phyloP scores from a whole-genome alignment of 345 rosid species.

The Citrus hindsii region DNA sequence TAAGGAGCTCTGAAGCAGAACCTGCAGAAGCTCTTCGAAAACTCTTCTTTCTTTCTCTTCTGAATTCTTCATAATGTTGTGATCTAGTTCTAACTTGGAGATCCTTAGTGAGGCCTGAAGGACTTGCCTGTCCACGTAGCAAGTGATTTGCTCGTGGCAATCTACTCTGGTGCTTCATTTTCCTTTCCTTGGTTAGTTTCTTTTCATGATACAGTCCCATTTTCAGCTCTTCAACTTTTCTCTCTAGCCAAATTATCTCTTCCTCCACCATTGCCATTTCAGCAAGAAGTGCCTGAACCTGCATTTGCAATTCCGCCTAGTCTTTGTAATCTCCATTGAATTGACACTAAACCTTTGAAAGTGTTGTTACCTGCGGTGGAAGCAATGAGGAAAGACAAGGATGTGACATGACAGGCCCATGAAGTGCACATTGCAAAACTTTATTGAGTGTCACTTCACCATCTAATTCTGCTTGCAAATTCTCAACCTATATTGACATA shows the following conservation, averaged over 20 bases:
- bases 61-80: conserved; percentile 39
- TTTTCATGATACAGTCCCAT: conserved; percentile 54
- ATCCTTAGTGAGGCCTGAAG: conserved; percentile 18
- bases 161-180: conserved; percentile 28
- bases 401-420: conserved; percentile 46
- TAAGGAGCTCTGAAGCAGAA: conserved; percentile 50
- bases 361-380: conserved; percentile 58
- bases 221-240: conserved; percentile 61
- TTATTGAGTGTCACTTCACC: conserved; percentile 51
- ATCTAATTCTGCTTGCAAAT: conserved; percentile 57
- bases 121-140: conserved; percentile 19
- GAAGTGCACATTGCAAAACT: conserved; percentile 46
- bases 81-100: conserved; percentile 46
- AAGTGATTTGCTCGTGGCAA: conserved; percentile 24
- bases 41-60: conserved; percentile 33
- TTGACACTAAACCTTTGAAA: no score
- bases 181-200: conserved; percentile 46
- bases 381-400: conserved; percentile 54
- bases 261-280: conserved; percentile 73
- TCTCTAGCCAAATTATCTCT: conserved; percentile 73
- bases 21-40: conserved; percentile 62
- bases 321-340: background rate
- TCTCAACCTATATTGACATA: conserved; percentile 42
- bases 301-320: background rate
- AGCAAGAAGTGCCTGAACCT: conserved; percentile 60